phyloP scores from a whole-genome alignment of 140 eudicot species.

The Stevia rebaudiana region DNA sequence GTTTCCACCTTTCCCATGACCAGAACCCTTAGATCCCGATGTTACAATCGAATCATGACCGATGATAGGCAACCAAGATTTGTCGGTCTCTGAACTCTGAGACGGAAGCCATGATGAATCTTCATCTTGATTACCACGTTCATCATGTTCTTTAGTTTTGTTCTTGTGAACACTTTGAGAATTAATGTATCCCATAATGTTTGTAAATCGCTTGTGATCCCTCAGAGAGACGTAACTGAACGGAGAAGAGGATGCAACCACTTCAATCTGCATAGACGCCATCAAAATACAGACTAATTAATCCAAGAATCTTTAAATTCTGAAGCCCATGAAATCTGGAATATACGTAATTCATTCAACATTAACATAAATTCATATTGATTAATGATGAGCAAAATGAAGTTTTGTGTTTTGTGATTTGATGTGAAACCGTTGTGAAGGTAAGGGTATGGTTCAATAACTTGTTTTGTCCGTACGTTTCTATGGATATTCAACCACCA shows the following conservation, averaged over 20 bases:
- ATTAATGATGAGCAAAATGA: neutral
- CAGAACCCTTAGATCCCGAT: neutral
- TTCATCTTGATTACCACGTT: neutral
- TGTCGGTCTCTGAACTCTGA: neutral
- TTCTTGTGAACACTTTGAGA: conserved; percentile 13
- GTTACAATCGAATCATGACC: neutral
- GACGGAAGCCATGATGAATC: conserved; percentile 31
- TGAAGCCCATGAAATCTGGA: neutral
- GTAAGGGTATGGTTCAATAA: neutral
- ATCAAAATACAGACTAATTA: conserved; percentile 10
- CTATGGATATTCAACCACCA: conserved; percentile 1
- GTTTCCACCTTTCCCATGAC: neutral
- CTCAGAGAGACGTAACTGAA: conserved; percentile 9
- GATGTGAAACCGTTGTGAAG: conserved; percentile 13
- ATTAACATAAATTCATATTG: neutral
- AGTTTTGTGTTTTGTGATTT: neutral
- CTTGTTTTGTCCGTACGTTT: conserved; percentile 12
- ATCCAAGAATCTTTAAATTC: neutral
- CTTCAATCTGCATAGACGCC: conserved; percentile 29
- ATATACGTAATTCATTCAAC: neutral
- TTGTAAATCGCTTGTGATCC: conserved; percentile 24
- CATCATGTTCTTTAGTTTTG: conserved; percentile 7
- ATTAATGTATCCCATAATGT: conserved; percentile 15
- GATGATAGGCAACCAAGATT: conserved; percentile 24
- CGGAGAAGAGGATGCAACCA: conserved; percentile 31